Evolutionary conservation across 306 rosid genomes (phyloP).

Genomic region (Quercus robur): DNA sequence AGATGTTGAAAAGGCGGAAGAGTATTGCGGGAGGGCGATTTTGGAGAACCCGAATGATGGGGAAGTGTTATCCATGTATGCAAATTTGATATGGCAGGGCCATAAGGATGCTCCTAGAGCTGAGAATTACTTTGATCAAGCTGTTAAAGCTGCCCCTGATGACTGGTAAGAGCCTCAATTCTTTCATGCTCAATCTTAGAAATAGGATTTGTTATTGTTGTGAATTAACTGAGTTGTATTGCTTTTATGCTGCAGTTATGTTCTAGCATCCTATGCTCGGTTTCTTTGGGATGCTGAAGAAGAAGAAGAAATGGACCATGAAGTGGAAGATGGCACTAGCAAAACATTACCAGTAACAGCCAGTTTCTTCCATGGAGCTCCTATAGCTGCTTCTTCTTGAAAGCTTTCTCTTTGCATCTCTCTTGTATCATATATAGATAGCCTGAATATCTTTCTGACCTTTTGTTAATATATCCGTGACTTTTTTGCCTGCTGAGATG

Average conservation of each 20-base stretch:
- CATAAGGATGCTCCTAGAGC: slow-evolving; percentile 79
- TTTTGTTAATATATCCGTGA: slow-evolving; percentile 30
- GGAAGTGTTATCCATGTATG: slow-evolving; percentile 58
- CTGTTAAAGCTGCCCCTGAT: slow-evolving; percentile 71
- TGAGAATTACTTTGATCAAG: slow-evolving; percentile 62
- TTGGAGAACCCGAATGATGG: slow-evolving; percentile 74
- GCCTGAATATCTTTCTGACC: slow-evolving; percentile 32
- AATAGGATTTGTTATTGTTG: background rate
- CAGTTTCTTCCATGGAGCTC: slow-evolving; percentile 46
- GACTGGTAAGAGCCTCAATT: slow-evolving; percentile 47
- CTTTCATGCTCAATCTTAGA: background rate
- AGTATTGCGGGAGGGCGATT: slow-evolving; percentile 84
- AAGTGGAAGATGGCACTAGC: slow-evolving; percentile 24
- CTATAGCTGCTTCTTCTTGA: slow-evolving; percentile 66
- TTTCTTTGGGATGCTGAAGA: slow-evolving; percentile 92
- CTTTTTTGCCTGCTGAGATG: slow-evolving; percentile 7
- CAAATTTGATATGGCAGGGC: slow-evolving; percentile 72
- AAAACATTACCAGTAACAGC: slow-evolving; percentile 24
- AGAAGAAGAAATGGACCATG: slow-evolving; percentile 30
- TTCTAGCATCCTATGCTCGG: slow-evolving; percentile 77
- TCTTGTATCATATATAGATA: slow-evolving; percentile 11
- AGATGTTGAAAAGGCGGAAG: slow-evolving; percentile 71
- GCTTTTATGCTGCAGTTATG: slow-evolving; percentile 54
- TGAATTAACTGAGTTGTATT: slow-evolving; percentile 13
- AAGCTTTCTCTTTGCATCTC: slow-evolving; percentile 6